phyloP scores from a whole-genome alignment of 2,329 filamentous ascomycete species.

The Pseudocercospora vitis region DNA sequence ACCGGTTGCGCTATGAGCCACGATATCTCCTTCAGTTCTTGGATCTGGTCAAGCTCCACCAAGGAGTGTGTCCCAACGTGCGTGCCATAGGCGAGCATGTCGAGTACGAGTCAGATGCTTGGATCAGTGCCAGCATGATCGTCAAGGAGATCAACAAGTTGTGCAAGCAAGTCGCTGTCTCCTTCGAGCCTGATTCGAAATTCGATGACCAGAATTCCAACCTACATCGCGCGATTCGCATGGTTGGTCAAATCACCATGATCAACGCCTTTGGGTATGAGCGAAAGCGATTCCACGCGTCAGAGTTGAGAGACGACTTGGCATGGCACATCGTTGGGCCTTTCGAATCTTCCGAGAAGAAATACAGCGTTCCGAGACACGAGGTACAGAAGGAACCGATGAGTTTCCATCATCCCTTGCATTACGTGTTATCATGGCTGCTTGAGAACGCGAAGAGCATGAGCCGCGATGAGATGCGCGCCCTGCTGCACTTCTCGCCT shows the following conservation, averaged over 20 bases:
- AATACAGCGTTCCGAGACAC: constrained; percentile 74
- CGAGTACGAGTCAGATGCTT: constrained; percentile 96
- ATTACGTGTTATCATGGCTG: constrained; percentile 95
- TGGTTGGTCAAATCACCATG: constrained; percentile 79
- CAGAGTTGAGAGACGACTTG: constrained; percentile 84
- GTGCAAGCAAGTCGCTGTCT: constrained; percentile 82
- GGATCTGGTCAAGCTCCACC: constrained; percentile 91
- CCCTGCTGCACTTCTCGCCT: constrained; percentile 69
- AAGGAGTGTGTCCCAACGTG: constrained; percentile 93
- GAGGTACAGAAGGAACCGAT: constrained; percentile 85
- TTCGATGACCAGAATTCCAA: constrained; percentile 55
- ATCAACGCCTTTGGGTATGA: constrained; percentile 88
- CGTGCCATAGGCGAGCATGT: constrained; percentile 92
- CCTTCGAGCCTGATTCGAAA: constrained; percentile 69
- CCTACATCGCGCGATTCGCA: constrained; percentile 70
- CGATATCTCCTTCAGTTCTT: constrained; percentile 92
- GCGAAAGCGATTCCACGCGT: constrained; percentile 76
- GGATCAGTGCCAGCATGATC: constrained; percentile 93
- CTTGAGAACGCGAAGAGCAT: constrained; percentile 84
- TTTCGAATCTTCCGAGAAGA: constrained; percentile 59
- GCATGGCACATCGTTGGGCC: constrained; percentile 81
- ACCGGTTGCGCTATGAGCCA: constrained; percentile 76
- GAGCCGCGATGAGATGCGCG: constrained; percentile 63
- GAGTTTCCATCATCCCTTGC: constrained; percentile 95
- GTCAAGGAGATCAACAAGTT: constrained; percentile 93